Conservation (phyloP, 768 basidiomycete genomes). For the Daedalea quercina region DNA sequence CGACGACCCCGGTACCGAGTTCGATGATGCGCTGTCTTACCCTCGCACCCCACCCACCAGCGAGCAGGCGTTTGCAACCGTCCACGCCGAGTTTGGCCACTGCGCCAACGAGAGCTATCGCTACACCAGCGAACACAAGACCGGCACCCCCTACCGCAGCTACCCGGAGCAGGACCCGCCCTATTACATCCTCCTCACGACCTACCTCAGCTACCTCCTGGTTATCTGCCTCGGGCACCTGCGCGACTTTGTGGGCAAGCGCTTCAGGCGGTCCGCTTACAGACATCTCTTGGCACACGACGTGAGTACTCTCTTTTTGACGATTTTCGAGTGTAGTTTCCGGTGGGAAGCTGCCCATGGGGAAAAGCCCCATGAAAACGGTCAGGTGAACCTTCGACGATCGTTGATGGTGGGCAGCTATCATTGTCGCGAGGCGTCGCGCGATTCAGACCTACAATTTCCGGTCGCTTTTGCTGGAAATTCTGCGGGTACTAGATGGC, state of each 20-base stretch:
- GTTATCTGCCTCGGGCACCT: conserved; percentile 89
- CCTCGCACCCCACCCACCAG: conserved; percentile 72
- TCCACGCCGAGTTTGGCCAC: conserved; percentile 91
- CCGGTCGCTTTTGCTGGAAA: no score
- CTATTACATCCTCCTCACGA: conserved; percentile 86
- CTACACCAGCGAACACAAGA: conserved; percentile 56
- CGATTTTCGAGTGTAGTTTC: neutral
- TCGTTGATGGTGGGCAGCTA: no score
- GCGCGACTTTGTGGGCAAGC: conserved; percentile 93
- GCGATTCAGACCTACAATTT: no score
- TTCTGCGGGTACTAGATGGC: no score
- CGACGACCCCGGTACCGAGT: conserved; percentile 41
- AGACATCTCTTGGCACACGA: conserved; percentile 77
- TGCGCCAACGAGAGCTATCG: conserved; percentile 73
- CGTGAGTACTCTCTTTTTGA: conserved; percentile 44
- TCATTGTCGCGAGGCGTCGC: no score
- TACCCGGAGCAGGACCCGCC: conserved; percentile 80
- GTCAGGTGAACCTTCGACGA: no score
- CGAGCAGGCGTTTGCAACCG: conserved; percentile 68
- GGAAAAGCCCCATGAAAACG: neutral
- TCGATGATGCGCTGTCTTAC: conserved; percentile 47
- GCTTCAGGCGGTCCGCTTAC: conserved; percentile 61
- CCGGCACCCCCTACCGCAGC: conserved; percentile 39
- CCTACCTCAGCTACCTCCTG: conserved; percentile 90
- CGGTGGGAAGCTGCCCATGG: conserved; percentile 1